phyloP scores from a whole-genome alignment of 1,284 basidiomycete genomes.

The Ganoderma resinaceum region DNA sequence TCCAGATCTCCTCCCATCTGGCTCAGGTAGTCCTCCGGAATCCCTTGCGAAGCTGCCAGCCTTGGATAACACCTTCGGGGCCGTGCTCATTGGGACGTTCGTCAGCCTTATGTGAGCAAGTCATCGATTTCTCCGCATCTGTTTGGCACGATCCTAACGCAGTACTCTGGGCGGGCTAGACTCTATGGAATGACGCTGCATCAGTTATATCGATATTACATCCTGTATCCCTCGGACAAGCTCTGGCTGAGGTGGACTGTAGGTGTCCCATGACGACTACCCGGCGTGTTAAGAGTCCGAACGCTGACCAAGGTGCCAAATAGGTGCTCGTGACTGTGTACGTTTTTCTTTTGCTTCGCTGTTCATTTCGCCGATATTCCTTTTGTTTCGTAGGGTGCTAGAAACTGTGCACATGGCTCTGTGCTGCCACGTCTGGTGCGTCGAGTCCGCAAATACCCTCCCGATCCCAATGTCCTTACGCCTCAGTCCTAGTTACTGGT shows the following conservation, averaged over 20 bases:
- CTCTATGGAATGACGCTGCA: constrained; percentile 8
- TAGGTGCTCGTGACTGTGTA: not conserved
- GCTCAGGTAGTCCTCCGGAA: not conserved
- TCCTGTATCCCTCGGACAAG: constrained; percentile 2
- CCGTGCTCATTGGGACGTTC: constrained; percentile 17
- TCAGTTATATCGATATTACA: constrained; percentile 9
- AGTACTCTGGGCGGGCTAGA: not conserved
- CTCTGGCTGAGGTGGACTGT: constrained; percentile 2
- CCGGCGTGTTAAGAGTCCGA: not conserved
- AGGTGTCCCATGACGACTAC: not conserved
- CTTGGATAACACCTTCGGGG: constrained; percentile 16
- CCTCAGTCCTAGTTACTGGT: constrained; percentile 7
- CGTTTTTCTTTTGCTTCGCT: not conserved
- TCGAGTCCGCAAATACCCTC: not conserved
- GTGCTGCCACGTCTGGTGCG: constrained; percentile 7
- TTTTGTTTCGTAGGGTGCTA: not conserved
- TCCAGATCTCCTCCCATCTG: not conserved
- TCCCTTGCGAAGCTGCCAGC: constrained; percentile 6
- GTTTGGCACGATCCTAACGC: not conserved
- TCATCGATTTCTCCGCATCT: not conserved
- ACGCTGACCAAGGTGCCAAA: not conserved
- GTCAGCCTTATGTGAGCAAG: constrained; percentile 12
- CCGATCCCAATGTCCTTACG: not conserved
- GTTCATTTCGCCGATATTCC: not conserved
- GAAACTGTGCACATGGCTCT: constrained; percentile 11